These are phyloP conservation scores for Colletotrichum sp. DNA, from an alignment of 2,329 filamentous ascomycete genomes.

Conservation along the genomic window DNA sequence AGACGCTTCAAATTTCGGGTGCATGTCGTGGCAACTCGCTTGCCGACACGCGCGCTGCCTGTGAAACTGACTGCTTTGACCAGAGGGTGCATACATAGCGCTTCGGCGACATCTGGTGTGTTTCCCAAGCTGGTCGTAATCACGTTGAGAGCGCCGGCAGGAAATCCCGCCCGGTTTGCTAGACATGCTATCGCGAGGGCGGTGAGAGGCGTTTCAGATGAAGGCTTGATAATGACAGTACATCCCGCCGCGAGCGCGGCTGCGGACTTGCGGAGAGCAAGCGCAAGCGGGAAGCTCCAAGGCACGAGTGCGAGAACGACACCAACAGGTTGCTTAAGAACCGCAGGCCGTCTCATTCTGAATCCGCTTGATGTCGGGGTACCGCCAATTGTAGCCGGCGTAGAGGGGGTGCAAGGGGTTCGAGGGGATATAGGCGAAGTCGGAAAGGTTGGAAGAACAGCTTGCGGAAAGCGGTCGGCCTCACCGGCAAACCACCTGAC, in stretches of 20 bases:
- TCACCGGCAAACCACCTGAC: slow-evolving; percentile 63
- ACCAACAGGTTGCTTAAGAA: slow-evolving; percentile 35
- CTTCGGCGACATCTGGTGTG: slow-evolving; percentile 57
- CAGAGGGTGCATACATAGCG: slow-evolving; percentile 69
- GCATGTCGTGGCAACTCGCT: slow-evolving; percentile 66
- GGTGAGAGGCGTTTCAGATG: slow-evolving; percentile 27
- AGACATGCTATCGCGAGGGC: slow-evolving; percentile 61
- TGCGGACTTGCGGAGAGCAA: slow-evolving; percentile 51
- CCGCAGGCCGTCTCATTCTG: neutral
- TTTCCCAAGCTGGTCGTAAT: slow-evolving; percentile 72
- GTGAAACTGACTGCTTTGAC: slow-evolving; percentile 81
- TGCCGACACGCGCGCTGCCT: slow-evolving; percentile 73
- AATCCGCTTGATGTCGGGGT: neutral
- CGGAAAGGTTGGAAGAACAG: slow-evolving; percentile 39
- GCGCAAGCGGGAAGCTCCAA: slow-evolving; percentile 66
- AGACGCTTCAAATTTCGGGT: slow-evolving; percentile 71
- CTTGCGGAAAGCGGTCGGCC: slow-evolving; percentile 48
- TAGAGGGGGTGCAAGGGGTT: neutral
- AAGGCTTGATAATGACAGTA: slow-evolving; percentile 63
- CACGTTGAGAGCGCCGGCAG: slow-evolving; percentile 76
- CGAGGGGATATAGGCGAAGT: neutral
- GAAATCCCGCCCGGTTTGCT: slow-evolving; percentile 75
- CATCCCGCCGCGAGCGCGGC: slow-evolving; percentile 74
- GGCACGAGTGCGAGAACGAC: slow-evolving; percentile 39
- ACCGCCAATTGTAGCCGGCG: neutral